These are phyloP conservation scores for Solanum etuberosum DNA, from an alignment of 257 asterid genomes.

Conservation along the genomic window DNA sequence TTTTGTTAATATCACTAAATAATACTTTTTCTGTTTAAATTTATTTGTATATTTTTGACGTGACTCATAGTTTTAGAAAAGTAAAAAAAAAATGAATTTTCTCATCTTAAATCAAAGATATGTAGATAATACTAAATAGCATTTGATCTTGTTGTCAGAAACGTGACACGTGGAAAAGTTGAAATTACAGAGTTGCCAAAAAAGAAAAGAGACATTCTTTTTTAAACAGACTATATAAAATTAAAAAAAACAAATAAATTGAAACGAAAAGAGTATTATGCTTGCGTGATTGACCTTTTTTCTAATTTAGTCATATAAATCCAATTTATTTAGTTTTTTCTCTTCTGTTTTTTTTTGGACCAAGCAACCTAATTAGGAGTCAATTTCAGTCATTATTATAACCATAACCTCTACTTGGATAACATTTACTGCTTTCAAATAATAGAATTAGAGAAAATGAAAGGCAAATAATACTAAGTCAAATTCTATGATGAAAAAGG, in stretches of 20 bases:
- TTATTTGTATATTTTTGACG: not conserved
- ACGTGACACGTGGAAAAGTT: no score
- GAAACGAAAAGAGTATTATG: not conserved
- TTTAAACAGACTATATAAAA: no score
- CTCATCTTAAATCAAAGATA: fast-evolving
- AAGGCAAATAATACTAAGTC: not conserved
- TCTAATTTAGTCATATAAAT: not conserved
- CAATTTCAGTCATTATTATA: not conserved
- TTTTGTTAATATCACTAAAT: not conserved
- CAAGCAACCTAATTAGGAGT: not conserved
- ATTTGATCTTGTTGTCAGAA: not conserved
- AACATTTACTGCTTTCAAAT: not conserved
- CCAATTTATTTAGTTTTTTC: not conserved
- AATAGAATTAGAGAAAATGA: not conserved
- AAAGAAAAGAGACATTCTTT: no score
- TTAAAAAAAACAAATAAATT: not conserved
- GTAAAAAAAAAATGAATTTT: not conserved
- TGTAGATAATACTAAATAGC: not conserved
- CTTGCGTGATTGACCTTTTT: not conserved
- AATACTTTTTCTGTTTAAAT: no score
- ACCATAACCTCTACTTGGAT: not conserved
- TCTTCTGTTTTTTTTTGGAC: not conserved
- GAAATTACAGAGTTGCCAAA: no score
- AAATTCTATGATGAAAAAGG: not conserved
- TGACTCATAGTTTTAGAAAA: not conserved